Evolutionary conservation across 2,329 filamentous ascomycete species (phyloP).

Genomic region (Microascus cirrosus): DNA sequence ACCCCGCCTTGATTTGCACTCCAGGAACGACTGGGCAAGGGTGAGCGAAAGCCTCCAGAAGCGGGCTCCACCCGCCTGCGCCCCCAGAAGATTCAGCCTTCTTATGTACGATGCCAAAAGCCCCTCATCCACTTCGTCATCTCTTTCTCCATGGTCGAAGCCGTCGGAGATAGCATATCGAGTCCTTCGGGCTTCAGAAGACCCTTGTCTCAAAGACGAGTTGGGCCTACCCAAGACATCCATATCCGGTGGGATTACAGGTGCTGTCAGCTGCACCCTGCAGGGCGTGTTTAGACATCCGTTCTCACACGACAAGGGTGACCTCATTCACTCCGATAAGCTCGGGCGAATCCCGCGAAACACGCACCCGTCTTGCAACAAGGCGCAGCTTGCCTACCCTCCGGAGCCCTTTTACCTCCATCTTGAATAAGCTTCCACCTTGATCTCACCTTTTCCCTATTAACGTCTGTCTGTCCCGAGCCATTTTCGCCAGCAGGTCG

Average conservation of each 20-base stretch:
- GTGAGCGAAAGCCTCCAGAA: no score
- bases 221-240: background rate
- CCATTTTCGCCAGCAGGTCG: background rate
- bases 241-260: background rate
- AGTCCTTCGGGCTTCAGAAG: background rate
- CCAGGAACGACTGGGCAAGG: no score
- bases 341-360: background rate
- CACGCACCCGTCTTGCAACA: background rate
- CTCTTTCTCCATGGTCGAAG: background rate
- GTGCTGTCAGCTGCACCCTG: background rate
- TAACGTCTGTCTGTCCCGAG: background rate
- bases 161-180: background rate
- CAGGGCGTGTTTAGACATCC: background rate
- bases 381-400: background rate
- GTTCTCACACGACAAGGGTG: background rate
- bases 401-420: background rate
- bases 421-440: background rate
- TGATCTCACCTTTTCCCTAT: background rate
- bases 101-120: no score
- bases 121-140: background rate
- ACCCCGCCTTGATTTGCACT: background rate
- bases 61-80: no score
- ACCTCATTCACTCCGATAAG: background rate
- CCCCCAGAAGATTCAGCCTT: no score
- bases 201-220: background rate